These are phyloP conservation scores for Linum lewisii DNA, from an alignment of 345 rosid species.

Conservation along the genomic window DNA sequence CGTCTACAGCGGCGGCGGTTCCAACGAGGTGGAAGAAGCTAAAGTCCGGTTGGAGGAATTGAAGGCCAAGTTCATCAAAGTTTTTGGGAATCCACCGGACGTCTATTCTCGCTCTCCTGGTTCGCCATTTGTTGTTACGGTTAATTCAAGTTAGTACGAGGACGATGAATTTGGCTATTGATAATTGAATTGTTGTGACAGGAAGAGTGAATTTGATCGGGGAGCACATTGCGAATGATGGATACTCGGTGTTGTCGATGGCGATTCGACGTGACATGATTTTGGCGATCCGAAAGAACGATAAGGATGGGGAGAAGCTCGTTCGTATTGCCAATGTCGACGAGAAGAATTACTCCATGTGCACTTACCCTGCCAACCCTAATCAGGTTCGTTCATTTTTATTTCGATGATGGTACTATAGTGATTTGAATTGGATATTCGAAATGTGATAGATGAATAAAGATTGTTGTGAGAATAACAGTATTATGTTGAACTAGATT, in stretches of 20 bases:
- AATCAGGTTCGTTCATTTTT: conserved; percentile 39
- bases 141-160: background rate
- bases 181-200: conserved; percentile 15
- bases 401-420: too few species aligned
- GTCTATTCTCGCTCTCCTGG: conserved; percentile 90
- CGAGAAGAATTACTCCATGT: conserved; percentile 47
- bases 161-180: too few species aligned
- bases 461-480: too few species aligned
- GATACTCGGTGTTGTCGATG: conserved; percentile 95
- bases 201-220: conserved; percentile 98
- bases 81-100: conserved; percentile 60
- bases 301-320: conserved; percentile 34
- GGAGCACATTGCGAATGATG: conserved; percentile 94
- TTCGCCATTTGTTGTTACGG: conserved; percentile 17
- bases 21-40: conserved; percentile 60
- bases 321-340: conserved; percentile 69
- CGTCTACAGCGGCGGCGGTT: conserved; percentile 64
- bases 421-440: too few species aligned
- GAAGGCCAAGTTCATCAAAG: conserved; percentile 45
- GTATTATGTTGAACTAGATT: too few species aligned
- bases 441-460: too few species aligned
- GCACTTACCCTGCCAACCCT: conserved; percentile 79
- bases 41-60: conserved; percentile 55
- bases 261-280: conserved; percentile 92
- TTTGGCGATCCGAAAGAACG: conserved; percentile 56